Evolutionary conservation across 805 yeast species (phyloP).

Genomic region (Lachancea waltii): DNA sequence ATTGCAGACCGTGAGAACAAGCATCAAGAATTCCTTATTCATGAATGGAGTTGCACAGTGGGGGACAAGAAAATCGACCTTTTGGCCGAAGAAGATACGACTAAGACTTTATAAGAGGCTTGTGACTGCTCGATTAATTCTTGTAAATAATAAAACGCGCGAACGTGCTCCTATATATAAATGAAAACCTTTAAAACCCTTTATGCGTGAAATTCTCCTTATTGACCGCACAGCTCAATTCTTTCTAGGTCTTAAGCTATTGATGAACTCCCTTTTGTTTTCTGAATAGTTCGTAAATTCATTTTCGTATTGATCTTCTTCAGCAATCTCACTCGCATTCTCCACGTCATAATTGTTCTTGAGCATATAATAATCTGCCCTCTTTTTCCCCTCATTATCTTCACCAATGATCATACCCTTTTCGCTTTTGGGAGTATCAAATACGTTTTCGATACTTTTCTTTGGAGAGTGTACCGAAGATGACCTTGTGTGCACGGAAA

Average conservation of each 20-base stretch:
- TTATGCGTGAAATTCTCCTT: not conserved
- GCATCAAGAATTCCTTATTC: conserved; percentile 50
- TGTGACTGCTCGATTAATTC: not conserved
- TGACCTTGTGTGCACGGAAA: conserved; percentile 23
- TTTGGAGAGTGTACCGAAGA: conserved; percentile 24
- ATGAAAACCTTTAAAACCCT: not conserved
- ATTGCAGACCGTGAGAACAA: conserved; percentile 64
- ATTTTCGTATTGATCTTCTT: conserved; percentile 41
- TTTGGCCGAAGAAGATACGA: conserved; percentile 39
- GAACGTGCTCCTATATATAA: too few relatives aligned
- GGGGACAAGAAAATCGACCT: conserved; percentile 44
- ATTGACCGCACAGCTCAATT: not conserved
- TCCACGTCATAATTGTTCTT: conserved; percentile 31
- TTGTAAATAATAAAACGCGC: conserved; percentile 7
- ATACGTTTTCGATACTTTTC: conserved; percentile 21
- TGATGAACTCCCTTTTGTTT: conserved; percentile 38
- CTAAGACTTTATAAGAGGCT: conserved; percentile 15
- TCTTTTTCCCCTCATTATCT: conserved; percentile 7
- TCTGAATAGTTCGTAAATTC: conserved; percentile 41
- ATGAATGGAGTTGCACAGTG: conserved; percentile 55
- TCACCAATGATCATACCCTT: conserved; percentile 5
- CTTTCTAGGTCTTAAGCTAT: conserved; percentile 36
- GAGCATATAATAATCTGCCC: conserved; percentile 23
- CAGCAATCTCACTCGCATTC: conserved; percentile 33
- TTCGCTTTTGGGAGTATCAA: conserved; percentile 21